phyloP scores from a whole-genome alignment of 768 basidiomycete genomes.

The Wakefieldia striispora region DNA sequence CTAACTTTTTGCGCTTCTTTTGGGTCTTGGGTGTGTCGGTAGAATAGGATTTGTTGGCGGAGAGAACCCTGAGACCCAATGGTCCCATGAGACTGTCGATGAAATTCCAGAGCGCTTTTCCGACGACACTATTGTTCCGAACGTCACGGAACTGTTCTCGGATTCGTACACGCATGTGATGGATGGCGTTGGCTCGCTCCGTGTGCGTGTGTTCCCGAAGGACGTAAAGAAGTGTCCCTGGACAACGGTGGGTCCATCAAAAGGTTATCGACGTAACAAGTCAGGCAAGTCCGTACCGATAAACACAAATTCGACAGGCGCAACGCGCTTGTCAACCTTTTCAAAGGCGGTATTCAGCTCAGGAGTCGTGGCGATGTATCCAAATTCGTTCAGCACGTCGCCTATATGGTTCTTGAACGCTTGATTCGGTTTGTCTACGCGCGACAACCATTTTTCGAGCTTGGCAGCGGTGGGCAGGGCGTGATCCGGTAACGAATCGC shows the following conservation, averaged over 20 bases:
- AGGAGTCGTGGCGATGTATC: slow-evolving; percentile 46
- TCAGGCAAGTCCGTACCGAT: slow-evolving; percentile 49
- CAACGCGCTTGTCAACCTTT: slow-evolving; percentile 56
- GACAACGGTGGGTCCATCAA: background rate
- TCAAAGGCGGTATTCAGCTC: slow-evolving; percentile 48
- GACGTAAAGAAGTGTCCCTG: slow-evolving; percentile 67
- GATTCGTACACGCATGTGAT: slow-evolving; percentile 53
- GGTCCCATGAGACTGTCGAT: slow-evolving; percentile 43
- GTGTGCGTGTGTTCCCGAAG: slow-evolving; percentile 41
- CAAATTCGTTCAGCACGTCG: slow-evolving; percentile 51
- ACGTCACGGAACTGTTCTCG: slow-evolving; percentile 61
- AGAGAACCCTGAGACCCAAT: slow-evolving; percentile 29
- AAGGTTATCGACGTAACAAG: background rate
- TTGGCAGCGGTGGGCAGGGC: slow-evolving; percentile 52
- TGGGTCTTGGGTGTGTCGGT: slow-evolving; percentile 11
- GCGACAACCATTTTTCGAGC: slow-evolving; percentile 47
- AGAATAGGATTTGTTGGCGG: slow-evolving; percentile 17
- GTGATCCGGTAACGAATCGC: slow-evolving; percentile 48
- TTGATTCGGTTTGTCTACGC: slow-evolving; percentile 37
- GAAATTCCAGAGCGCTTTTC: slow-evolving; percentile 56
- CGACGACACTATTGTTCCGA: slow-evolving; percentile 56
- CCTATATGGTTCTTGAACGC: slow-evolving; percentile 55
- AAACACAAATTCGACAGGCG: slow-evolving; percentile 78
- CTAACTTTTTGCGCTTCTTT: slow-evolving; percentile 31
- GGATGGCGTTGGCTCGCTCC: slow-evolving; percentile 54